Conservation (phyloP, 73 alveolate species). For the Tetrahymena elliotti region DNA sequence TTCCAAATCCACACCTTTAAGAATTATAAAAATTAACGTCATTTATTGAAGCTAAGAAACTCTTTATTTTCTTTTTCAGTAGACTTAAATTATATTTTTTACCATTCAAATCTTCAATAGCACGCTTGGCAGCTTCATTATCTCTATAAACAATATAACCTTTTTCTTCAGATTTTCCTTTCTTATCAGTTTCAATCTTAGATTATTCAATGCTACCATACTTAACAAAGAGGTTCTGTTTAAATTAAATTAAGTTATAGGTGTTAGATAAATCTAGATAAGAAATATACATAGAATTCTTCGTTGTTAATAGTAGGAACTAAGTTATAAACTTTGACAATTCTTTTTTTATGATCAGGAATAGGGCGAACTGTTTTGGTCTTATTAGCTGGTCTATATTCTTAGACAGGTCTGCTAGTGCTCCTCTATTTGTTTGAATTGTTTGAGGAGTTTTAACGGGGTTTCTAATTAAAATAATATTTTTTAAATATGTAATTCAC, state of each 20-base stretch:
- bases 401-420: background rate
- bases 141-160: background rate
- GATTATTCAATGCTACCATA: background rate
- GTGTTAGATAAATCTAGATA: too few relatives aligned
- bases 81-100: background rate
- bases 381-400: background rate
- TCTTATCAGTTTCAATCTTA: background rate
- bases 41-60: background rate
- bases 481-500: background rate
- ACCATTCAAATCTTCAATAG: background rate
- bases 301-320: background rate
- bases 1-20: background rate
- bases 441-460: background rate
- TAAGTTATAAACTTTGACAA: background rate
- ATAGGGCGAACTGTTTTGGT: background rate
- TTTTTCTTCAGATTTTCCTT: background rate
- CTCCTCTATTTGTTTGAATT: background rate
- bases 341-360: background rate
- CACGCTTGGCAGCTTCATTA: background rate
- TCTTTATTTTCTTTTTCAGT: background rate
- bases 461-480: background rate
- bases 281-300: background rate
- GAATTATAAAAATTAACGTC: background rate
- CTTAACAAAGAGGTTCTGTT: background rate
- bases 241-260: background rate